These are phyloP conservation scores for Macaranga tanarius DNA, from an alignment of 441 rosid genomes.

Conservation along the genomic window DNA sequence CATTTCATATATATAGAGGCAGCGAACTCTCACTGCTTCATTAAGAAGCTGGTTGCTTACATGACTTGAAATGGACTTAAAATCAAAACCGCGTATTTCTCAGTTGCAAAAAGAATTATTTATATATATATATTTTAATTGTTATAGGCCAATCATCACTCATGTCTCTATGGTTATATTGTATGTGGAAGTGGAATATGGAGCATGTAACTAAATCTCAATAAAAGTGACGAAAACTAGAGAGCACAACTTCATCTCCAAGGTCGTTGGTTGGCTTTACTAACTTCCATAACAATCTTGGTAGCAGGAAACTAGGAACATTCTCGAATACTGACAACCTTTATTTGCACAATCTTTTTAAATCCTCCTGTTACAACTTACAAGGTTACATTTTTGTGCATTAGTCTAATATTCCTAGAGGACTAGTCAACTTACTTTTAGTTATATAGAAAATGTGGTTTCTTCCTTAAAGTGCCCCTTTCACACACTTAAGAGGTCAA, in stretches of 20 bases:
- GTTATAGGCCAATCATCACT: neutral
- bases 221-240: too few relatives aligned
- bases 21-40: neutral
- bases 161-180: neutral
- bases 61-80: neutral
- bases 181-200: too few relatives aligned
- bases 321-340: neutral
- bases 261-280: neutral
- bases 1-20: neutral
- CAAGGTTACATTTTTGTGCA: too few relatives aligned
- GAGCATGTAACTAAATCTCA: too few relatives aligned
- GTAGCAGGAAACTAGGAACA: neutral
- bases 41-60: neutral
- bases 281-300: conserved; percentile 6
- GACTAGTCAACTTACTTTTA: too few relatives aligned
- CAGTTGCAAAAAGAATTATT: neutral
- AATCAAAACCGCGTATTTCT: neutral
- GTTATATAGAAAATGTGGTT: too few relatives aligned
- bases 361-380: too few relatives aligned
- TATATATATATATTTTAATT: neutral
- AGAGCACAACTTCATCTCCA: conserved; percentile 6
- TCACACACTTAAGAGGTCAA: too few relatives aligned
- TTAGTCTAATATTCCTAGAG: too few relatives aligned
- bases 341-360: neutral
- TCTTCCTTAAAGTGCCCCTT: too few relatives aligned